These are phyloP conservation scores for Starmera amethionina DNA, from an alignment of 805 yeast species.

Conservation along the genomic window DNA sequence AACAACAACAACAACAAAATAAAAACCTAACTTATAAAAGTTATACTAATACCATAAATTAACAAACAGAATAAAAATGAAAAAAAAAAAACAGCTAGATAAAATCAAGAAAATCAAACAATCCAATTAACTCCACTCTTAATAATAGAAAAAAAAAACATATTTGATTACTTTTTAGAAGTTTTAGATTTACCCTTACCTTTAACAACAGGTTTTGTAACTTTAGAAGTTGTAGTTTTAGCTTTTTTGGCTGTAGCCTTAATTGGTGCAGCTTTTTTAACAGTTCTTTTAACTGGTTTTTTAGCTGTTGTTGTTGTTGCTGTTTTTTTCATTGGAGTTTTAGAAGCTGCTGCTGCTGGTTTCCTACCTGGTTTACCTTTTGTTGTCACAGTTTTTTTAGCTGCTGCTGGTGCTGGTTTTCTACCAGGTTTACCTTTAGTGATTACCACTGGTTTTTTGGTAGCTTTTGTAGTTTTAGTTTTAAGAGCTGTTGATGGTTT, in stretches of 20 bases:
- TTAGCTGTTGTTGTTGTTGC: conserved; percentile 6
- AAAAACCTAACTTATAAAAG: too few species aligned
- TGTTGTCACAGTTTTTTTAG: conserved; percentile 14
- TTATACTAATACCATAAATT: not conserved
- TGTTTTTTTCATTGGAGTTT: conserved; percentile 9
- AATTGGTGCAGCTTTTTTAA: conserved; percentile 14
- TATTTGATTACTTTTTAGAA: too few species aligned
- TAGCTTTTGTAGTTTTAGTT: conserved; percentile 14
- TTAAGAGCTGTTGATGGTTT: conserved; percentile 11
- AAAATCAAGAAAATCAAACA: not conserved
- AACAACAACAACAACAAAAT: not conserved
- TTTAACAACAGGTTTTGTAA: too few species aligned
- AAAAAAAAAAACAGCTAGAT: not conserved
- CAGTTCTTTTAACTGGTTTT: conserved; percentile 8
- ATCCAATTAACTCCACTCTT: too few species aligned
- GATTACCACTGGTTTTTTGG: conserved; percentile 20
- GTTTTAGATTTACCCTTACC: too few species aligned
- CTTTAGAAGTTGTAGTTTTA: not conserved
- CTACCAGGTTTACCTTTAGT: conserved; percentile 17
- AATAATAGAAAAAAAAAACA: too few species aligned
- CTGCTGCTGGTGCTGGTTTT: conserved; percentile 18
- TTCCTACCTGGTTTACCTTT: conserved; percentile 15
- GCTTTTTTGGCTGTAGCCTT: conserved; percentile 9
- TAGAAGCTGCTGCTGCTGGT: conserved; percentile 19
- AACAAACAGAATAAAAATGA: not conserved